These are phyloP conservation scores for Helianthus tuberosus DNA, from an alignment of 129 eudicot genomes.

Conservation along the genomic window DNA sequence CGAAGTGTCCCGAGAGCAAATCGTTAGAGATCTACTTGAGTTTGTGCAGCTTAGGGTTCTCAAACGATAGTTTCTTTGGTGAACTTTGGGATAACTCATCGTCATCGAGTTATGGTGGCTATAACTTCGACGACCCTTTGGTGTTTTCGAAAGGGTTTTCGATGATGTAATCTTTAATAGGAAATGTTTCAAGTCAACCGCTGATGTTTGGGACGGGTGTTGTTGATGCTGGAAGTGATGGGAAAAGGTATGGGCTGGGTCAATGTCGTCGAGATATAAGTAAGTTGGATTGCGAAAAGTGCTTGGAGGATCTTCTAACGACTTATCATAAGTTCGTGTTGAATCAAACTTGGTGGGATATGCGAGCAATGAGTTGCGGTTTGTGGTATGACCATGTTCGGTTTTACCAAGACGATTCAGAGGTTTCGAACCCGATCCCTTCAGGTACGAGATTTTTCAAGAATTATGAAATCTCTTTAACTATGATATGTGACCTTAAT, in stretches of 20 bases:
- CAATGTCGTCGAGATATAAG: no score
- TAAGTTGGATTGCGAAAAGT: no score
- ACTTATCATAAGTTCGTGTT: background rate
- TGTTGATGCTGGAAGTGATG: slow-evolving; percentile 17
- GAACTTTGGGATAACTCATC: slow-evolving; percentile 9
- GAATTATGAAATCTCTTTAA: background rate
- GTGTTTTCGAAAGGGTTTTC: slow-evolving; percentile 35
- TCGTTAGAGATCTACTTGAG: slow-evolving; percentile 7
- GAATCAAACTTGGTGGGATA: slow-evolving; percentile 35
- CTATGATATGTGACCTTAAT: background rate
- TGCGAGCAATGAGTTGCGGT: slow-evolving; percentile 33
- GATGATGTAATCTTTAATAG: slow-evolving; percentile 30
- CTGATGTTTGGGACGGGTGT: slow-evolving; percentile 31
- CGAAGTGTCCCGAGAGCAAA: slow-evolving; percentile 24
- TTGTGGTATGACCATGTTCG: slow-evolving; percentile 35
- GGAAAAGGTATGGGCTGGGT: slow-evolving; percentile 36
- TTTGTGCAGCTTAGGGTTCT: slow-evolving; percentile 28
- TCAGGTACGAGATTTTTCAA: slow-evolving; percentile 15
- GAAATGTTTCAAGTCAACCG: slow-evolving; percentile 26
- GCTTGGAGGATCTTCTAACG: slow-evolving; percentile 20
- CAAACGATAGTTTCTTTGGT: slow-evolving; percentile 27
- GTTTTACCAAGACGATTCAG: slow-evolving; percentile 1
- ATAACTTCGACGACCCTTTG: slow-evolving; percentile 14
- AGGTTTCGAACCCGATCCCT: background rate
- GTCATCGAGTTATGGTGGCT: background rate